A percentile compares a stretch with the other conserved stretches of the same genome.
phyloP scores from a whole-genome alignment of 2,329 filamentous ascomycete species.

The Exophiala sp. region DNA sequence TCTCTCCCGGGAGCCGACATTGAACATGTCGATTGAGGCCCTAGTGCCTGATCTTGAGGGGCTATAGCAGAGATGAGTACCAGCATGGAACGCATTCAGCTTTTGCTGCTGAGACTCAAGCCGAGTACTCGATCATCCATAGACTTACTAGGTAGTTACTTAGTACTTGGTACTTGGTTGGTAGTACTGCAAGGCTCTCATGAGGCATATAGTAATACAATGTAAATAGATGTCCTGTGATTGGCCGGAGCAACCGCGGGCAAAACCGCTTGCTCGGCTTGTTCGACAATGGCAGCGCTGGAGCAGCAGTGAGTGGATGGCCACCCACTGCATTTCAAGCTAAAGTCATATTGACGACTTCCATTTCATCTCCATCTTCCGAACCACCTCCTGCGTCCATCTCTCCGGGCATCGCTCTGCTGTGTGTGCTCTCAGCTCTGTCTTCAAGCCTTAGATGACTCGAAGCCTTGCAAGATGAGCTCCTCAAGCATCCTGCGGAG shows the following conservation, averaged over 20 bases:
- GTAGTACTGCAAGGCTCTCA: neutral
- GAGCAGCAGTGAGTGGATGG: neutral
- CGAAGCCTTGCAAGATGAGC: constrained; percentile 40
- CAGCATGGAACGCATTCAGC: too few species aligned
- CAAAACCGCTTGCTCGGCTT: constrained; percentile 2
- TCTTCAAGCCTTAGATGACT: constrained; percentile 5
- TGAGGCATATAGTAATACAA: neutral
- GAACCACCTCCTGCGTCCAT: neutral
- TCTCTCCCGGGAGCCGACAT: too few species aligned
- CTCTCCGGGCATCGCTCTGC: constrained; percentile 2
- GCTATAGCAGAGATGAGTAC: too few species aligned
- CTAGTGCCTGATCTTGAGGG: too few species aligned
- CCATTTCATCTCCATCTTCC: neutral
- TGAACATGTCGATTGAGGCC: too few species aligned
- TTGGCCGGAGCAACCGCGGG: constrained; percentile 4
- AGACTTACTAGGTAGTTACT: too few species aligned
- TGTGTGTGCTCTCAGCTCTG: constrained; percentile 5
- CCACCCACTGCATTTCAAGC: neutral
- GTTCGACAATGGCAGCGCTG: neutral
- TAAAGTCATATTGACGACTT: constrained; percentile 11
- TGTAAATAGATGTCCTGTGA: constrained; percentile 6
- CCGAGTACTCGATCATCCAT: too few species aligned
- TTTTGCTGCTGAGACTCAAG: too few species aligned
- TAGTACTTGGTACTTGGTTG: too few species aligned
- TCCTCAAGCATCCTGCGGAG: constrained; percentile 45